Percentiles rank a stretch among this genome's conserved stretches.
phyloP scores from a whole-genome alignment of 495 filamentous ascomycete genomes.

The Xylaria scruposa region DNA sequence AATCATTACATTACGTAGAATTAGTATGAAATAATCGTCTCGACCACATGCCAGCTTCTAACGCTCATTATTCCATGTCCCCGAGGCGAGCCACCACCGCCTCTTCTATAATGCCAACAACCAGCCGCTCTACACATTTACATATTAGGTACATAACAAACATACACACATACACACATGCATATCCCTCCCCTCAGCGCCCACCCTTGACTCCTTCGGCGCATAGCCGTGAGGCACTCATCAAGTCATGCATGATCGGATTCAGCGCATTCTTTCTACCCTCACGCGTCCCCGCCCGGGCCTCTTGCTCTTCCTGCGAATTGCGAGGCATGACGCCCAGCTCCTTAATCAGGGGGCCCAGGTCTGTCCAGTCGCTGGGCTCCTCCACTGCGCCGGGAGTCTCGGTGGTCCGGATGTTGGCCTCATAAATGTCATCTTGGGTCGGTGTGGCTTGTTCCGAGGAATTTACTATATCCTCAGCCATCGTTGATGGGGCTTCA shows the following conservation, averaged over 20 bases:
- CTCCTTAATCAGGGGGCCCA: constrained; percentile 21
- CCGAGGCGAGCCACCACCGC: background rate
- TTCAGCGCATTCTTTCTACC: background rate
- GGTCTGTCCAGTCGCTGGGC: constrained; percentile 15
- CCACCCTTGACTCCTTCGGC: background rate
- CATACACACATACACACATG: background rate
- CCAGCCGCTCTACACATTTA: background rate
- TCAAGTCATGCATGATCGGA: constrained; percentile 20
- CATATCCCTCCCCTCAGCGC: background rate
- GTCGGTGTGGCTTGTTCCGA: background rate
- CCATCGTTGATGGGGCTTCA: background rate
- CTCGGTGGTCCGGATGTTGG: background rate
- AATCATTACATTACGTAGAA: background rate
- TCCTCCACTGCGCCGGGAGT: background rate
- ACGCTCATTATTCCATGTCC: background rate
- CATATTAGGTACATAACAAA: too few relatives aligned
- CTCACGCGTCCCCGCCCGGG: background rate
- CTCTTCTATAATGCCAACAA: background rate
- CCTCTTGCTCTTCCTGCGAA: constrained; percentile 9
- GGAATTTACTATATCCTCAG: background rate
- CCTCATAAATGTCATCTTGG: background rate
- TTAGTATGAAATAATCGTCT: background rate
- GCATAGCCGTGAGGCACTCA: constrained; percentile 14
- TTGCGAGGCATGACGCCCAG: constrained; percentile 18
- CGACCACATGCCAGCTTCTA: background rate